Base-by-base conservation (phyloP, 768 basidiomycete species). In the Rhodotorula toruloides region DNA sequence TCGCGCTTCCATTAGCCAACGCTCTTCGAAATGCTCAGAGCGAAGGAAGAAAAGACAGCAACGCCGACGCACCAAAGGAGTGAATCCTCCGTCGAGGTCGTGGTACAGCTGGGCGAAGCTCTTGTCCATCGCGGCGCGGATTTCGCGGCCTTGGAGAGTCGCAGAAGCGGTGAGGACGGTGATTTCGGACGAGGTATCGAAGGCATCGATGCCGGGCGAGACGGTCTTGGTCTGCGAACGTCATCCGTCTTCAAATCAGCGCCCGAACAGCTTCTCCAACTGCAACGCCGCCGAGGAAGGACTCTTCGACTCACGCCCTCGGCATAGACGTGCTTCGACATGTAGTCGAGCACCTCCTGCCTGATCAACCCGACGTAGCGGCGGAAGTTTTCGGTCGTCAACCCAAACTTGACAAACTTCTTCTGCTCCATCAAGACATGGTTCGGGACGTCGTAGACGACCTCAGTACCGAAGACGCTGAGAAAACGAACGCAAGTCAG, bases 361-460 rank as follows among this genome's bases (percentile, higher is more conserved):
- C 55, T 55, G 64, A 75, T 75, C 17, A 75, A 25, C 10, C 66
- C 84, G 54, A 84, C 81, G 76, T 99, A 98, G 37, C 85, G 82
- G 48, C 87, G 84, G 77, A 99, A 85, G 78, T 93, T 93, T 34
- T 98, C 93, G 19, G 84, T 85, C 17, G 91, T 89, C 29, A 99
- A 84, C 31, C 96, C 93, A 67, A 91, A 86, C 64, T 99, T 99
- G 78, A 98, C 87, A 75, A 97, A 97, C 76, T 88, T 89, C 83
- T 99, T 99, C 78, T 99, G 96, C 74, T 99, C 92, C 93, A 99
- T 98, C 78, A 99, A 86, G 50, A 89, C 80, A 53, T 93, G 89
- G 77, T 98, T 98, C 39, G 96, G 94, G 56, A 90, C 86, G 73
- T 98, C 96, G 77, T 98, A 99, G 17, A 97, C 93, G 52, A 99